Evolutionary conservation across 2,329 filamentous ascomycete genomes (phyloP).

Genomic region (Phialocephala sp.): DNA sequence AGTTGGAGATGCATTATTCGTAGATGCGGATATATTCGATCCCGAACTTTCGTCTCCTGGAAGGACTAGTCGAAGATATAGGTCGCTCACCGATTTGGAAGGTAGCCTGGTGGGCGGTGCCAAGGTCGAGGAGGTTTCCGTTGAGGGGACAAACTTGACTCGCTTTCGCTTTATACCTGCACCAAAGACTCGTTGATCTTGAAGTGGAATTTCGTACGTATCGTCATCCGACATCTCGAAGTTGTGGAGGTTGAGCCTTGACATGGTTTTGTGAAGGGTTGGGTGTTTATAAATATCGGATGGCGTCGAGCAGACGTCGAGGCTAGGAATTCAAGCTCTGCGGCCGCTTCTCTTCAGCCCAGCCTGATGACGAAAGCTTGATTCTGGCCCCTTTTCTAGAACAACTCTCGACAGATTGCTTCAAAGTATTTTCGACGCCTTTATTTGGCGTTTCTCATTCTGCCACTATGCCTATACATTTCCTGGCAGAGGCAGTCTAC

Average conservation of each 20-base stretch:
- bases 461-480: conserved; percentile 41
- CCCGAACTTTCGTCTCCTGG: conserved; percentile 25
- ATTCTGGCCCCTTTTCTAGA: conserved; percentile 2
- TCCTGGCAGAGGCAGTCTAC: conserved; percentile 37
- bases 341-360: conserved; percentile 19
- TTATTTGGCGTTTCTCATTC: conserved; percentile 8
- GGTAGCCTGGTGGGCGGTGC: conserved; percentile 41
- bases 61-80: conserved; percentile 72
- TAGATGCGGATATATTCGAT: not conserved
- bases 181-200: conserved; percentile 64
- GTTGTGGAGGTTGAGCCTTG: not conserved
- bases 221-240: conserved; percentile 53
- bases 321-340: conserved; percentile 31
- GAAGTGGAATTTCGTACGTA: conserved; percentile 61
- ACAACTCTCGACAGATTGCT: not conserved
- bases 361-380: conserved; percentile 9
- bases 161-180: conserved; percentile 66
- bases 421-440: conserved; percentile 3
- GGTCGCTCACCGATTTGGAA: conserved; percentile 49
- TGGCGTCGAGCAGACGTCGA: conserved; percentile 12
- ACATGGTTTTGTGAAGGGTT: not conserved
- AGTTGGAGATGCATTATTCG: not conserved
- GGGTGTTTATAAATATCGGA: not conserved
- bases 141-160: conserved; percentile 60
- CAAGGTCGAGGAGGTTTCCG: conserved; percentile 34